phyloP scores from a whole-genome alignment of 2,329 filamentous ascomycete genomes.

The Fusarium coicis region DNA sequence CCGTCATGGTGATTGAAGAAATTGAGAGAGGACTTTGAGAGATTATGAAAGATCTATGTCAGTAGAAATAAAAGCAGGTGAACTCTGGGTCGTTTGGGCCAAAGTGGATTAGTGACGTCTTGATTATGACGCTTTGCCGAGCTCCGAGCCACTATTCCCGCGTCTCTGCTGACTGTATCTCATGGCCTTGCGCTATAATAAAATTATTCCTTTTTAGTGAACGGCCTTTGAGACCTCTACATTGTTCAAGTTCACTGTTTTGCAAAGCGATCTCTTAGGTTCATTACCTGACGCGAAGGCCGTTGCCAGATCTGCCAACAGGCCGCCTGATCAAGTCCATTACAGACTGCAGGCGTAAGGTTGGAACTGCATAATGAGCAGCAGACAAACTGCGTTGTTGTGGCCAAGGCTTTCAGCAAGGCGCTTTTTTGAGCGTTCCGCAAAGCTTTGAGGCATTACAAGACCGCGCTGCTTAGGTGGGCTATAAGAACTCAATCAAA shows the following conservation, averaged over 20 bases:
- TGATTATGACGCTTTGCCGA: conserved; percentile 5
- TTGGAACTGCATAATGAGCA: neutral
- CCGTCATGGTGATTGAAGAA: neutral
- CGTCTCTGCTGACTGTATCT: neutral
- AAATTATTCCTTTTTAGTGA: neutral
- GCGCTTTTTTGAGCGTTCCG: neutral
- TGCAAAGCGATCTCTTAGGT: neutral
- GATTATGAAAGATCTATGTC: neutral
- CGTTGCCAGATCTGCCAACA: neutral
- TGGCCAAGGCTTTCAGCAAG: neutral
- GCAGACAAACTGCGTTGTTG: neutral
- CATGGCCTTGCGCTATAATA: neutral
- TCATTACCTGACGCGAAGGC: neutral
- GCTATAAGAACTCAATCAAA: neutral
- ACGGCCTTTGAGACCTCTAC: neutral
- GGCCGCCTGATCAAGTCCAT: neutral
- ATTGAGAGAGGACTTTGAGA: neutral
- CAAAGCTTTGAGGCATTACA: neutral
- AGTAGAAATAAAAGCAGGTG: accelerated
- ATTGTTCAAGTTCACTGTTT: neutral
- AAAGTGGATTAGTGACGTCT: conserved; percentile 25
- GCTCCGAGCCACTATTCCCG: neutral
- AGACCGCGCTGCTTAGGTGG: neutral
- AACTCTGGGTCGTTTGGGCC: neutral
- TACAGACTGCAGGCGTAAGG: neutral